Percentiles rank a stretch among this genome's conserved stretches.
Evolutionary conservation across 1,139 yeast species (phyloP).

Genomic region (Sugiyamaella novakii): DNA sequence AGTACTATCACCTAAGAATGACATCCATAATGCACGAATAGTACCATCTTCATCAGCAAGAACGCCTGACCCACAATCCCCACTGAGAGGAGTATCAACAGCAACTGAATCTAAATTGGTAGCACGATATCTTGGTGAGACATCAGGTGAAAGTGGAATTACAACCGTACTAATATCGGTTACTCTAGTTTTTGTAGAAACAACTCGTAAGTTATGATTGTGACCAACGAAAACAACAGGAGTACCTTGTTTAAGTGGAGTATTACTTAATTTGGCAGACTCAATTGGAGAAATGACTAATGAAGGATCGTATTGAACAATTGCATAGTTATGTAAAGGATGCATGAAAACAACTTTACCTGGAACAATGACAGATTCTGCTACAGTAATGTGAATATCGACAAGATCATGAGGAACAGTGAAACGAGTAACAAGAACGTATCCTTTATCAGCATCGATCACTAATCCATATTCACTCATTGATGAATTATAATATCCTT

Average conservation of each 20-base stretch:
- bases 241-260: constrained; percentile 73
- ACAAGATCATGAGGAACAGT: constrained; percentile 84
- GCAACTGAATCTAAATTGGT: constrained; percentile 78
- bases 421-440: constrained; percentile 75
- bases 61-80: constrained; percentile 79
- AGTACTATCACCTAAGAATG: constrained; percentile 73
- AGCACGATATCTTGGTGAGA: constrained; percentile 76
- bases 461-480: constrained; percentile 76
- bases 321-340: constrained; percentile 85
- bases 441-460: constrained; percentile 77
- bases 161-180: constrained; percentile 75
- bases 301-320: constrained; percentile 78
- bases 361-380: constrained; percentile 81
- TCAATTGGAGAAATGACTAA: constrained; percentile 62
- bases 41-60: constrained; percentile 78
- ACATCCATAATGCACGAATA: constrained; percentile 80
- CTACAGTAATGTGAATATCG: constrained; percentile 76
- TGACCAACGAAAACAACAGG: constrained; percentile 76
- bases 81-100: constrained; percentile 70
- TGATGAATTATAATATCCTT: constrained; percentile 48
- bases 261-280: constrained; percentile 63
- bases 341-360: constrained; percentile 82
- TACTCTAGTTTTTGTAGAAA: constrained; percentile 74
- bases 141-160: constrained; percentile 64
- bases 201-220: constrained; percentile 68